These are phyloP conservation scores for Metschnikowia lochheadii DNA, from an alignment of 805 yeast species.

Conservation along the genomic window DNA sequence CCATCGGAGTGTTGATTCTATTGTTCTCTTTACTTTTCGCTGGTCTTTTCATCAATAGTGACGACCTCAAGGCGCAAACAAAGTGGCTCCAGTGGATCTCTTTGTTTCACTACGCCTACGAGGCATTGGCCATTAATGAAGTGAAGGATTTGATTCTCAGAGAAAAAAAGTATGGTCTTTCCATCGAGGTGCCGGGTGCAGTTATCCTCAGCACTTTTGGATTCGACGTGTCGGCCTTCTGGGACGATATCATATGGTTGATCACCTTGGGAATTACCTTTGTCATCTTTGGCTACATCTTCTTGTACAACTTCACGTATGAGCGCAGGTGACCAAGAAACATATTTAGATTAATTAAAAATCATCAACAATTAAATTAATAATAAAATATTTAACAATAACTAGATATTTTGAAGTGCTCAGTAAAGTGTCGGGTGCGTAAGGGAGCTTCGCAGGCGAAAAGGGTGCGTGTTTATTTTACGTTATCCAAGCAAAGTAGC, in stretches of 20 bases:
- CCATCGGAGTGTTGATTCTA: conserved; percentile 78
- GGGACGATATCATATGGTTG: conserved; percentile 61
- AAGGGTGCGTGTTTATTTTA: too few relatives aligned
- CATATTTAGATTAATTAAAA: too few relatives aligned
- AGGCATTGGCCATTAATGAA: conserved; percentile 87
- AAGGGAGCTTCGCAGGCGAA: too few relatives aligned
- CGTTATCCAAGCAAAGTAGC: too few relatives aligned
- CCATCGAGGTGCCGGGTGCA: conserved; percentile 97
- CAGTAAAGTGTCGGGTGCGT: too few relatives aligned
- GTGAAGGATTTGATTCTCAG: conserved; percentile 78
- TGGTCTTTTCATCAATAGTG: conserved; percentile 87
- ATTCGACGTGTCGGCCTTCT: conserved; percentile 73
- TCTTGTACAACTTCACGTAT: conserved; percentile 66
- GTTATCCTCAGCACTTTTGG: conserved; percentile 95
- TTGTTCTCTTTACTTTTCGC: conserved; percentile 87
- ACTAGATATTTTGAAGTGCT: too few relatives aligned
- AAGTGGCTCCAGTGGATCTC: conserved; percentile 80
- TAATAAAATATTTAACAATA: too few relatives aligned
- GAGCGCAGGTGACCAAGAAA: conserved; percentile 54
- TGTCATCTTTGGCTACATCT: conserved; percentile 65
- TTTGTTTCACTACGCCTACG: conserved; percentile 93
- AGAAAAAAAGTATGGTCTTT: conserved; percentile 87
- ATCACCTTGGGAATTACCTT: conserved; percentile 55
- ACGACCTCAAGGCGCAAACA: conserved; percentile 48
- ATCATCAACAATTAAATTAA: not conserved